phyloP scores from a whole-genome alignment of 805 yeast species.

The Ogataea minuta region DNA sequence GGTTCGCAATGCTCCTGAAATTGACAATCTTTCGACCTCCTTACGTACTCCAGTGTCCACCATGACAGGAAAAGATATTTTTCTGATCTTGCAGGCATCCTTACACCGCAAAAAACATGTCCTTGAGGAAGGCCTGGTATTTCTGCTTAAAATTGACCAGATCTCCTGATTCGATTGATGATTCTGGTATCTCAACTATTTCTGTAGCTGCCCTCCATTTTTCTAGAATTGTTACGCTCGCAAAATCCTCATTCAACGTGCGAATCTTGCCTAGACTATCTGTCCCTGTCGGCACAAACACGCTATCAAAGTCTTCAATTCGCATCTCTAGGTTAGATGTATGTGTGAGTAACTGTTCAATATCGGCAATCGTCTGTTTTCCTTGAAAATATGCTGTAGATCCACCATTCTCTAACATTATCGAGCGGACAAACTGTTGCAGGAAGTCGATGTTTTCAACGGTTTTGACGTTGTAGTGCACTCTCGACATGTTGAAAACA shows the following conservation, averaged over 20 bases:
- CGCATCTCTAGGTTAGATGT: slow-evolving; percentile 1
- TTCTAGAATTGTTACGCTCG: slow-evolving; percentile 21
- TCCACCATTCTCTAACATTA: slow-evolving; percentile 16
- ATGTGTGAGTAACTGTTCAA: neutral
- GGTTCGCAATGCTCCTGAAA: too few relatives aligned
- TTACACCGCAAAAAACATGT: slow-evolving; percentile 6
- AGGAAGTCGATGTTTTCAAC: slow-evolving; percentile 23
- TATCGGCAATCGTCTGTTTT: neutral
- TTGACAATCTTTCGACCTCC: too few relatives aligned
- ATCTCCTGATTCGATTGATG: slow-evolving; percentile 1
- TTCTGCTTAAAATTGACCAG: slow-evolving; percentile 1
- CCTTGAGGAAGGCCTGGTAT: slow-evolving; percentile 14
- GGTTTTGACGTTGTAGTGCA: slow-evolving; percentile 20
- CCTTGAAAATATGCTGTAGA: slow-evolving; percentile 11
- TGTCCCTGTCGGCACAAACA: slow-evolving; percentile 45
- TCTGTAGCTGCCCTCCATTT: slow-evolving; percentile 12
- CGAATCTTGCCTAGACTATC: slow-evolving; percentile 54
- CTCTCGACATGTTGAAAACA: slow-evolving; percentile 11
- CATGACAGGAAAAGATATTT: neutral
- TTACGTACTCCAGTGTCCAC: too few relatives aligned
- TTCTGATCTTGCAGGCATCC: slow-evolving; percentile 1
- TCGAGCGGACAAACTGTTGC: slow-evolving; percentile 27
- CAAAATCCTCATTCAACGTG: slow-evolving; percentile 35
- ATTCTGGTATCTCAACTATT: slow-evolving; percentile 4
- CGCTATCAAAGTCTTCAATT: slow-evolving; percentile 18